A percentile compares a stretch with the other conserved stretches of the same genome.
These are phyloP conservation scores for Davidsoniella virescens DNA, from an alignment of 2,329 filamentous ascomycete species.

Conservation along the genomic window DNA sequence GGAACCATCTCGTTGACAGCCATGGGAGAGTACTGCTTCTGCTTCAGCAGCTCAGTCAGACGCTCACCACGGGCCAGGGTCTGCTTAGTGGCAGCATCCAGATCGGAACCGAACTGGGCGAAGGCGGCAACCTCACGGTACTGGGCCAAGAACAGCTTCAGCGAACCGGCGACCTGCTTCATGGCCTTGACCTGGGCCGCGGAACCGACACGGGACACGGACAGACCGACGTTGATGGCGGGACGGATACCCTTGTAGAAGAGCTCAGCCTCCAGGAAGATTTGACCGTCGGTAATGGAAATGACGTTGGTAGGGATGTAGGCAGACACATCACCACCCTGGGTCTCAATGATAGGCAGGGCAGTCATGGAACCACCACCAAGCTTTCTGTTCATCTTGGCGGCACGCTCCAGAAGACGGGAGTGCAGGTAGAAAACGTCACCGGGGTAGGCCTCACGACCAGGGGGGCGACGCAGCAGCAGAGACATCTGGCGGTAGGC, in stretches of 20 bases:
- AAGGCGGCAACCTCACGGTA: slow-evolving; percentile 99
- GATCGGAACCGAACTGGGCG: slow-evolving; percentile 98
- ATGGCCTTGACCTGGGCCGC: slow-evolving; percentile 99
- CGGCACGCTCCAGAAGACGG: slow-evolving; percentile 95
- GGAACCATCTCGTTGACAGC: slow-evolving; percentile 99
- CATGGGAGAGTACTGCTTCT: slow-evolving; percentile 99
- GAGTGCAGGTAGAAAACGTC: slow-evolving; percentile 99
- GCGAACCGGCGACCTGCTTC: slow-evolving; percentile 99
- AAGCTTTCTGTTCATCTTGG: slow-evolving; percentile 95
- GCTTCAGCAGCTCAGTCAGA: slow-evolving; percentile 96
- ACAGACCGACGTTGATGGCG: slow-evolving; percentile 99
- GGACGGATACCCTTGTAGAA: slow-evolving; percentile 99
- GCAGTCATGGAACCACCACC: slow-evolving; percentile 94
- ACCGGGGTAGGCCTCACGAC: slow-evolving; percentile 98
- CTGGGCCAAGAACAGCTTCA: slow-evolving; percentile 99
- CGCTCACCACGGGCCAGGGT: slow-evolving; percentile 96
- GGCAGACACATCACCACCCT: slow-evolving; percentile 98
- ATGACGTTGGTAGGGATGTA: slow-evolving; percentile 99
- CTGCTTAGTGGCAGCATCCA: slow-evolving; percentile 98
- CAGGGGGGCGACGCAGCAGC: slow-evolving; percentile 88
- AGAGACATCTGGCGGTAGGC: slow-evolving; percentile 99
- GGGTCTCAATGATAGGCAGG: slow-evolving; percentile 95
- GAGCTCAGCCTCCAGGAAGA: slow-evolving; percentile 97
- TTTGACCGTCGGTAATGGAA: slow-evolving; percentile 98
- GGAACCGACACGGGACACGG: slow-evolving; percentile 98